Evolutionary conservation across 2,329 filamentous ascomycete genomes (phyloP).

Genomic region (Calycina herbarum): DNA sequence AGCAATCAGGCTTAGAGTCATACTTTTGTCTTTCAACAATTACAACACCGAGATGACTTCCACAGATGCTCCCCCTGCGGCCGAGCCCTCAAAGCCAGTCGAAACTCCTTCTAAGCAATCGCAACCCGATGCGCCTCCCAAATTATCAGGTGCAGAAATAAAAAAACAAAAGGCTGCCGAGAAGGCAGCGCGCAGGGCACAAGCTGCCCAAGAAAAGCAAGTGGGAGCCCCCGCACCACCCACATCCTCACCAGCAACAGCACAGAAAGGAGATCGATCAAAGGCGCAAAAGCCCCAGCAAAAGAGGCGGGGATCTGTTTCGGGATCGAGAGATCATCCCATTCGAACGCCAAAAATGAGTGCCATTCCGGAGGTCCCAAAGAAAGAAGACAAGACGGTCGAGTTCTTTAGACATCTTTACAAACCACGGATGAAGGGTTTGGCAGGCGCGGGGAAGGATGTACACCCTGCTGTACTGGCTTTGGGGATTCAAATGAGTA

Average conservation of each 20-base stretch:
- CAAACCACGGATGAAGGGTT: constrained; percentile 65
- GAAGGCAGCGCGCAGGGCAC: constrained; percentile 81
- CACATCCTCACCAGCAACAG: constrained; percentile 18
- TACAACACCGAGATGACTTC: constrained; percentile 13
- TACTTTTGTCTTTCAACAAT: not conserved
- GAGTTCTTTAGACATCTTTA: constrained; percentile 82
- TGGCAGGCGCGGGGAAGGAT: constrained; percentile 63
- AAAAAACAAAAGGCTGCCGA: constrained; percentile 91
- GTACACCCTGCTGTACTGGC: constrained; percentile 85
- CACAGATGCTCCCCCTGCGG: constrained; percentile 8
- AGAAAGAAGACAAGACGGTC: constrained; percentile 64
- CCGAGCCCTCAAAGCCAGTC: not conserved
- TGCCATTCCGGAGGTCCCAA: constrained; percentile 48
- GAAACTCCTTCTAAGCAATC: not conserved
- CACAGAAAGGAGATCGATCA: constrained; percentile 34
- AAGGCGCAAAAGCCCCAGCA: constrained; percentile 42
- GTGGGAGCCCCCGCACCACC: constrained; percentile 39
- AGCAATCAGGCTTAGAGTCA: constrained; percentile 2
- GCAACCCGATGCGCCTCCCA: constrained; percentile 38
- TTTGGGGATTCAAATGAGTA: constrained; percentile 81
- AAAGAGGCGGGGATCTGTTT: constrained; percentile 35
- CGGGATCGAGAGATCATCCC: constrained; percentile 31
- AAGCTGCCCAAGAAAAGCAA: constrained; percentile 57
- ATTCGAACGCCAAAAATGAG: constrained; percentile 31
- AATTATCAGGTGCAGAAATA: constrained; percentile 60